A percentile compares a stretch with the other conserved stretches of the same genome.
These are phyloP conservation scores for Sporormia fimetaria DNA, from an alignment of 495 filamentous ascomycete species.

Conservation along the genomic window DNA sequence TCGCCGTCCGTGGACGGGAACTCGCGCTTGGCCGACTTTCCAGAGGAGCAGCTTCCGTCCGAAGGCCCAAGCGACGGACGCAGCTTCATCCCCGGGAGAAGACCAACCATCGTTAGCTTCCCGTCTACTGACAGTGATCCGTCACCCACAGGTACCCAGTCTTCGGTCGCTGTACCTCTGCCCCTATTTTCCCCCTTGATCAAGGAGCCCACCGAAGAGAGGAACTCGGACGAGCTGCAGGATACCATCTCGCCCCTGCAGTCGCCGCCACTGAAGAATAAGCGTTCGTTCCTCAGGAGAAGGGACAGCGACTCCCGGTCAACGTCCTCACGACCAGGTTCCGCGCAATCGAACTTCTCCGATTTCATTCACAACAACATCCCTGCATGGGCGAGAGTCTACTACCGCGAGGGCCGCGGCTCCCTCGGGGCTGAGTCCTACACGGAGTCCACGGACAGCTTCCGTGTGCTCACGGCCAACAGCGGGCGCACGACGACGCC, in stretches of 20 bases:
- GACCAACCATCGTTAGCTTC: slow-evolving; percentile 20
- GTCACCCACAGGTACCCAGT: slow-evolving; percentile 9
- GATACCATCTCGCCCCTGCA: slow-evolving; percentile 32
- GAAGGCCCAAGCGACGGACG: slow-evolving; percentile 8
- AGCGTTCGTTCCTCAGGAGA: slow-evolving; percentile 29
- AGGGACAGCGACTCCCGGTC: slow-evolving; percentile 22
- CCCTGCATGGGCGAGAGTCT: slow-evolving; percentile 48
- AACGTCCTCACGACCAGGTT: slow-evolving; percentile 34
- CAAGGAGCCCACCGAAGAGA: slow-evolving; percentile 11
- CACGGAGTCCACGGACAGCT: slow-evolving; percentile 16
- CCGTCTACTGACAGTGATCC: slow-evolving; percentile 21
- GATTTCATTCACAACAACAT: slow-evolving; percentile 47
- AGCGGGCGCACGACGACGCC: slow-evolving; percentile 26
- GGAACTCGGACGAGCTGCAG: slow-evolving; percentile 30
- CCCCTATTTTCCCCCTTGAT: slow-evolving; percentile 24
- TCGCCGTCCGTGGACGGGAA: slow-evolving; percentile 17
- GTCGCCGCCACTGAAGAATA: slow-evolving; percentile 26
- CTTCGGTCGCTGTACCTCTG: slow-evolving; percentile 20
- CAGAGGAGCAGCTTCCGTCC: slow-evolving; percentile 2
- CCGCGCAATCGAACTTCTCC: slow-evolving; percentile 29
- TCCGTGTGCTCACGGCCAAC: slow-evolving; percentile 20
- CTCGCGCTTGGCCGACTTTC: neutral
- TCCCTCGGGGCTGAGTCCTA: slow-evolving; percentile 21
- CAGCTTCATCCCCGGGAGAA: slow-evolving; percentile 4
- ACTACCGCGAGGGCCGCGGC: slow-evolving; percentile 27